Evolutionary conservation across 2,329 filamentous ascomycete genomes (phyloP), one percentile per base, ranked within the genome.

Genomic region (Diatrype stigma): DNA sequence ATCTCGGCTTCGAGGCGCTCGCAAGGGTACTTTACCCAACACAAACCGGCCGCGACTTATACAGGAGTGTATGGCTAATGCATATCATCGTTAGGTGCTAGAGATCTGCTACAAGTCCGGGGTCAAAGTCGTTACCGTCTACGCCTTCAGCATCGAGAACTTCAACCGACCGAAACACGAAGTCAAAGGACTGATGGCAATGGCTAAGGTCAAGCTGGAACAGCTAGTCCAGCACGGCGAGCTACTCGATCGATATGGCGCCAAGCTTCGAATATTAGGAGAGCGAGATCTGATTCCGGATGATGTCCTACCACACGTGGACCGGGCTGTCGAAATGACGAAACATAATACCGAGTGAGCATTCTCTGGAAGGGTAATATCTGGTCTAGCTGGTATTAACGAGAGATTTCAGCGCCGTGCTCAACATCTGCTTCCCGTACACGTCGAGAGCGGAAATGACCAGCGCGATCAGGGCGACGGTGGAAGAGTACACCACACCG

Each of bases 121-220:
- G 49, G 93, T 99, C 56, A 93, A 94, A 69, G 90, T 96, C 8
- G 93, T 99, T 37, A 97, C 94, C 3, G 91, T 99, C 56, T 99
- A 97, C 69, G 94, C 94, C 16, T 99, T 99, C 73, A 96, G 90
- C 66, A 96, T 99, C 64, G 94, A 99, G 72, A 99, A 99, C 74
- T 99, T 96, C 76, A 96, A 97, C 69, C 85, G 94, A 6, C 93
- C 91, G 21, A 92, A 94, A 70, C 94, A 95, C 70, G 94, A 99
- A 70, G 94, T 99, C 8, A 91, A 96, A 66, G 92, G 90, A 28
- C 75, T 99, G 56, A 99, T 99, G 94, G 88, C 96, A 66, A 90
- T 99, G 79, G 93, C 93, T 54, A 96, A 96, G 75, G 84, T 94
- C 63, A 97, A 97, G 73, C 79, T 99, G 23, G 84, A 88, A 53